Conservation (phyloP, 208 protist species). For the Acanthamoeba royreba region DNA sequence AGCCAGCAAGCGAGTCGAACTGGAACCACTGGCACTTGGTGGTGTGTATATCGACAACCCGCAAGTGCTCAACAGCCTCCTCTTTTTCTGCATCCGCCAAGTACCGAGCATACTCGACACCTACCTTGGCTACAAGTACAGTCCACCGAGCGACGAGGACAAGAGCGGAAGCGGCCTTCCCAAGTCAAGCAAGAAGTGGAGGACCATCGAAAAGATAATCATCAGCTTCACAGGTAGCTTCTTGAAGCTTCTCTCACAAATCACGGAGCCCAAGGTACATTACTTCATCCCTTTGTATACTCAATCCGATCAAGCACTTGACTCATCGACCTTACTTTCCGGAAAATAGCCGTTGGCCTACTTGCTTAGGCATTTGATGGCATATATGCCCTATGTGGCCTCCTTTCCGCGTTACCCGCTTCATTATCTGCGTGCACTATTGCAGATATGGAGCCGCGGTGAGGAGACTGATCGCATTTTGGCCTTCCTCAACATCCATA, state of each 20-base stretch:
- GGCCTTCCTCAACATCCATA: slow-evolving; percentile 59
- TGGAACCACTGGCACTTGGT: neutral
- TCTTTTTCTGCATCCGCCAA: slow-evolving; percentile 43
- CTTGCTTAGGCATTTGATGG: slow-evolving; percentile 49
- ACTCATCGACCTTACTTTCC: slow-evolving; percentile 19
- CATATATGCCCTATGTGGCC: slow-evolving; percentile 34
- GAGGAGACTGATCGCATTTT: slow-evolving; percentile 26
- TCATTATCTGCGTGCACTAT: neutral
- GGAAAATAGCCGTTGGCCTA: slow-evolving; percentile 39
- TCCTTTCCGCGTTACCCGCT: slow-evolving; percentile 34
- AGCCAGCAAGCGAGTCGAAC: neutral
- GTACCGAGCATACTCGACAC: neutral
- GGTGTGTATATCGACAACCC: neutral
- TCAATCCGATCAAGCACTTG: neutral
- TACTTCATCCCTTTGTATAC: neutral
- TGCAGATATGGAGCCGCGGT: neutral
- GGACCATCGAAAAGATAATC: neutral
- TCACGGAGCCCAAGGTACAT: slow-evolving; percentile 1
- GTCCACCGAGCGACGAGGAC: neutral
- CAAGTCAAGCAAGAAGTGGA: neutral
- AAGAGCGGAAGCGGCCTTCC: neutral
- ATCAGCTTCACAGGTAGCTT: slow-evolving; percentile 33
- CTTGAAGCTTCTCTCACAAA: slow-evolving; percentile 35
- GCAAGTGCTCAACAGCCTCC: slow-evolving; percentile 24
- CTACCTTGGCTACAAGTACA: neutral